phyloP scores from a whole-genome alignment of 345 rosid genomes.

The Turnera subulata region DNA sequence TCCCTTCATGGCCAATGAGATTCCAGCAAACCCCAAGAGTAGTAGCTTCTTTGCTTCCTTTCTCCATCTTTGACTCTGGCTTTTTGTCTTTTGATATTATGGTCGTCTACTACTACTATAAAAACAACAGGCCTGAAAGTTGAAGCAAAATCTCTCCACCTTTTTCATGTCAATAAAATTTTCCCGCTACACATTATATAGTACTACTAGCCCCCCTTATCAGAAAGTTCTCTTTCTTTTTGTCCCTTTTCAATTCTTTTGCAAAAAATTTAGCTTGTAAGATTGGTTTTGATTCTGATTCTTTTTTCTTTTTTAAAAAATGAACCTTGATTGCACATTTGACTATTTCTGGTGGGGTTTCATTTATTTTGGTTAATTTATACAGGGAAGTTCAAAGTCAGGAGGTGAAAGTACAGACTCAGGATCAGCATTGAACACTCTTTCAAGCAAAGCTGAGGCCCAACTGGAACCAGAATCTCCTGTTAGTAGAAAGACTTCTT shows the following conservation, averaged over 20 bases:
- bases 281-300: slow-evolving; percentile 3
- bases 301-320: not conserved
- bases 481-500: slow-evolving; percentile 49
- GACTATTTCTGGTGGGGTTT: slow-evolving; percentile 17
- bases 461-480: slow-evolving; percentile 78
- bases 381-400: slow-evolving; percentile 84
- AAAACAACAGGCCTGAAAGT: not conserved
- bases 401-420: slow-evolving; percentile 82
- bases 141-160: not conserved
- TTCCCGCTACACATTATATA: not conserved
- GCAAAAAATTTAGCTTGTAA: not conserved
- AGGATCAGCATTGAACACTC: slow-evolving; percentile 73
- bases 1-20: slow-evolving; percentile 99
- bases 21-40: slow-evolving; percentile 87
- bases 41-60: slow-evolving; percentile 35
- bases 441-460: slow-evolving; percentile 66
- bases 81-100: slow-evolving; percentile 19
- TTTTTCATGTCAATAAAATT: not conserved
- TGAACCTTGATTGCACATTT: slow-evolving; percentile 5
- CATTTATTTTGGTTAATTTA: slow-evolving; percentile 12
- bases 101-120: too few relatives aligned
- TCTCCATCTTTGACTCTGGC: slow-evolving; percentile 53
- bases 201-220: too few relatives aligned
- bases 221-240: not conserved
- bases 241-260: not conserved